phyloP scores from a whole-genome alignment of 2,329 filamentous ascomycete genomes.

The Dothiorella sarmentorum region DNA sequence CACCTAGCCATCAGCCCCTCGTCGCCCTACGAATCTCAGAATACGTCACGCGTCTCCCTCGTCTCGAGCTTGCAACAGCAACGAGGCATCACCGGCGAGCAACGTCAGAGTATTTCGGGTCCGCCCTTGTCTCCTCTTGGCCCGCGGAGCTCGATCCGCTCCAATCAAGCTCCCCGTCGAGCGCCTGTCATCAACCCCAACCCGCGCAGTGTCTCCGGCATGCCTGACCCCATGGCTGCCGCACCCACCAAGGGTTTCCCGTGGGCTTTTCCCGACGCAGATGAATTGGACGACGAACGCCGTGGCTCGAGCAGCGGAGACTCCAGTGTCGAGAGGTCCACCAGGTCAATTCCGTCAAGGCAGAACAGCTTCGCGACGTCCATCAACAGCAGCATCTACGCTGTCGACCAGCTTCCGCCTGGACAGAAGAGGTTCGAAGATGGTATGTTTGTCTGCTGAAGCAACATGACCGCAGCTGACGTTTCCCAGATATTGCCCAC shows the following conservation, averaged over 20 bases:
- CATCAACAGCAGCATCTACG: constrained; percentile 75
- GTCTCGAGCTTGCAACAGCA: constrained; percentile 68
- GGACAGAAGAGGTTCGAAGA: constrained; percentile 73
- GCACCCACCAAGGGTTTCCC: constrained; percentile 79
- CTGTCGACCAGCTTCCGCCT: constrained; percentile 65
- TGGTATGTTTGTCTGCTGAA: constrained; percentile 30
- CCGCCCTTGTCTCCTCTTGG: constrained; percentile 46
- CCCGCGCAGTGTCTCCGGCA: constrained; percentile 59
- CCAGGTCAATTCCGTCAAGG: constrained; percentile 60
- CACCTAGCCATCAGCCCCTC: constrained; percentile 65
- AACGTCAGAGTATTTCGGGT: constrained; percentile 40
- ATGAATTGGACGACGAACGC: constrained; percentile 53
- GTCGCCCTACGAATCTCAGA: constrained; percentile 72
- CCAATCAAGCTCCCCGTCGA: constrained; percentile 48
- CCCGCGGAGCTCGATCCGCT: constrained; percentile 31
- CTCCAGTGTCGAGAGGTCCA: constrained; percentile 48
- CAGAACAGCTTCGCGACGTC: constrained; percentile 75
- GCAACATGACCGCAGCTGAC: constrained; percentile 23
- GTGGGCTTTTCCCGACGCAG: constrained; percentile 78
- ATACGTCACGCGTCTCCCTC: constrained; percentile 72
- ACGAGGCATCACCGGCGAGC: constrained; percentile 39
- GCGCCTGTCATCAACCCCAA: constrained; percentile 73
- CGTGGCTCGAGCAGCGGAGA: constrained; percentile 48
- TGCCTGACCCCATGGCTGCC: constrained; percentile 62
- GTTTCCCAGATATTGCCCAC: constrained; percentile 39